These are phyloP conservation scores for Dictyostelium firmibasis DNA, from an alignment of 78 protist genomes.

Conservation along the genomic window DNA sequence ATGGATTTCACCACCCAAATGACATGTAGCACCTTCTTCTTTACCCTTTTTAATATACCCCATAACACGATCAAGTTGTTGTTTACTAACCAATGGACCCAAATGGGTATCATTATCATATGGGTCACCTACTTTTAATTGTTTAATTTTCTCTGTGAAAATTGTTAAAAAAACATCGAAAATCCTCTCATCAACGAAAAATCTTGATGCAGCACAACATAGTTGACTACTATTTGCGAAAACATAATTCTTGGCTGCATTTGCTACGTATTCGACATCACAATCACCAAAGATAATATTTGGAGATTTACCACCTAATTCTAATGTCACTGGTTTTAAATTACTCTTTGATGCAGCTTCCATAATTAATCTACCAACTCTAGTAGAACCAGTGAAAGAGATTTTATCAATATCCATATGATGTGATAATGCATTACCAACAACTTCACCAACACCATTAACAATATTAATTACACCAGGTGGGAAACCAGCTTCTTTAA, in stretches of 20 bases:
- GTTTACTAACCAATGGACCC: constrained; percentile 80
- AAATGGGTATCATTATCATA: not conserved
- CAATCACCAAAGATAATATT: constrained; percentile 88
- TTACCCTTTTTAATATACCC: constrained; percentile 65
- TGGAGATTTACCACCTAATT: constrained; percentile 97
- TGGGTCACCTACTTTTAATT: constrained; percentile 81
- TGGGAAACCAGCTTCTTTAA: constrained; percentile 94
- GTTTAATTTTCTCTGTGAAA: not conserved
- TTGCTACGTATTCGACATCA: constrained; percentile 62
- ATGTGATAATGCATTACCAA: constrained; percentile 81
- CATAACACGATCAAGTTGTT: constrained; percentile 66
- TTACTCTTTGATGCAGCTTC: constrained; percentile 67
- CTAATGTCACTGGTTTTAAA: constrained; percentile 71
- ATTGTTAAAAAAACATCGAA: constrained; percentile 79
- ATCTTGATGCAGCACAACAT: constrained; percentile 85
- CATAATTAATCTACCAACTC: constrained; percentile 76
- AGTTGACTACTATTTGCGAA: constrained; percentile 68
- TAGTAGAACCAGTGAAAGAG: constrained; percentile 91
- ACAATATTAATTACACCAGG: constrained; percentile 92
- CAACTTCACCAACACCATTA: constrained; percentile 77
- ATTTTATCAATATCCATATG: constrained; percentile 88
- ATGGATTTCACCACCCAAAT: constrained; percentile 20
- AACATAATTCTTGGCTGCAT: not conserved
- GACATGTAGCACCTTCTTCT: constrained; percentile 52
- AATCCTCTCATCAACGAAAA: constrained; percentile 83